Percentiles rank a stretch among this genome's conserved stretches.
Conservation (phyloP, 352 stramenopile species). For the Pythium biforme region DNA sequence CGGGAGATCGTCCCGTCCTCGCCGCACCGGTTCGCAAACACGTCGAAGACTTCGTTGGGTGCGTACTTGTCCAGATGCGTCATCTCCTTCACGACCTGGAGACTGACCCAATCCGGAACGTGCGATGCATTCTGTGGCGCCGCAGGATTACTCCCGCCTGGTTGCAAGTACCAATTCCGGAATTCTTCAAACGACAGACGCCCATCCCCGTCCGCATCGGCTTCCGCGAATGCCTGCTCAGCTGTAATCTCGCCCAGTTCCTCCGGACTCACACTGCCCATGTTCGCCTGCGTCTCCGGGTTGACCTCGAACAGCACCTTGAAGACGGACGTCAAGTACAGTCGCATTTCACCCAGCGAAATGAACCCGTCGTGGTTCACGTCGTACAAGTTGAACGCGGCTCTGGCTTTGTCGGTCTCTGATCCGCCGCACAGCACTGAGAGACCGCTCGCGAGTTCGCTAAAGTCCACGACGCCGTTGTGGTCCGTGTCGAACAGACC, state of each 20-base stretch:
- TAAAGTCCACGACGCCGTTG: constrained; percentile 80
- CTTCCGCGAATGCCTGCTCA: constrained; percentile 80
- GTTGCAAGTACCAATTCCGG: constrained; percentile 71
- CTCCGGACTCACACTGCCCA: constrained; percentile 65
- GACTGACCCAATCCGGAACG: constrained; percentile 62
- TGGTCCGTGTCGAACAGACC: constrained; percentile 78
- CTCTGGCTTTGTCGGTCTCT: constrained; percentile 70
- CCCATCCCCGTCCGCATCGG: constrained; percentile 72
- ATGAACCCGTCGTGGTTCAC: constrained; percentile 87
- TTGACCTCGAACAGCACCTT: constrained; percentile 87
- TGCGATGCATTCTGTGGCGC: constrained; percentile 1
- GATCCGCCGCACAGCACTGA: constrained; percentile 75
- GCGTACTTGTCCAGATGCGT: constrained; percentile 82
- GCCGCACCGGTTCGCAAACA: constrained; percentile 79
- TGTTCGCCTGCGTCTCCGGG: constrained; percentile 48
- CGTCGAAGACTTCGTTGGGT: constrained; percentile 82
- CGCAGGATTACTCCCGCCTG: constrained; percentile 11
- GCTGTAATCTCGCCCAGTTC: constrained; percentile 75
- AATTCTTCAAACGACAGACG: constrained; percentile 86
- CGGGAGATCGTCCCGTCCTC: constrained; percentile 79
- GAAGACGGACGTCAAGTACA: constrained; percentile 85
- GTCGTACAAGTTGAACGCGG: constrained; percentile 86
- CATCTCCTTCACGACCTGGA: constrained; percentile 82
- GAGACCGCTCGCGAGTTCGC: constrained; percentile 74
- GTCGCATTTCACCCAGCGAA: constrained; percentile 78